Base-by-base conservation (phyloP, 129 eudicot genomes). In the Erigeron canadensis region DNA sequence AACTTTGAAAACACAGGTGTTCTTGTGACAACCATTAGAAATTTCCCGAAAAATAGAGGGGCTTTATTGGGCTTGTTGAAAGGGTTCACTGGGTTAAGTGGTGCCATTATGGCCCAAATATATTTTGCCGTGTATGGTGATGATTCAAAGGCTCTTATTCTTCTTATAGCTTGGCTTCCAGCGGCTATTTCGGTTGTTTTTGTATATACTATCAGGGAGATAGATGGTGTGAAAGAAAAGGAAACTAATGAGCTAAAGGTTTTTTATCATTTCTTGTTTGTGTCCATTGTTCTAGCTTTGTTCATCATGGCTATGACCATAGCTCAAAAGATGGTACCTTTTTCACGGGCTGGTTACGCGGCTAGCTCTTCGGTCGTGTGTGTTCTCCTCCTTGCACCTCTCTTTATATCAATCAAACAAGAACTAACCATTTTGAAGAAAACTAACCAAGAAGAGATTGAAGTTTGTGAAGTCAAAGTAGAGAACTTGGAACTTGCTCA, bases 1-100 rank as follows among this genome's bases (percentile, higher is more conserved):
- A 89, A 85, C 69, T 93, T 93, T 12, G 95, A 93, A 4, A 93
- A 93, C 73, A 93, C 95, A 0, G 95, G 98, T 15, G 87, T 89
- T 11, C 85, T 93, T 1, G 92, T 82, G 6, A 87, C 90, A 6
- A 75, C 87, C 16, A 87, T 93, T 5, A 85, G 70, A 51, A 93
- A 93, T 77, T 93, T 93, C 75, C 98, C 96, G 4, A 86, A 89
- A 39, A 78, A 86, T 39, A 65, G 96, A 45, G 98, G 98, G 4
- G 84, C 76, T 2, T 40, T 93, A 19, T 12, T 93, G 8, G 98
- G 98, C 3, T 61, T 93, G 1, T 28, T 93, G 39, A 93, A 93
- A 57, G 98, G 98, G 2, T 89, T 78, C 67, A 84, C 89, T 5
- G 98, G 98, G 7, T 68, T 93, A 71, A 93, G 98, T 75, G 98